Evolutionary conservation across 2,329 filamentous ascomycete species (phyloP), one percentile per base, ranked within the genome.

Genomic region (Trichoderma cornu-damae): DNA sequence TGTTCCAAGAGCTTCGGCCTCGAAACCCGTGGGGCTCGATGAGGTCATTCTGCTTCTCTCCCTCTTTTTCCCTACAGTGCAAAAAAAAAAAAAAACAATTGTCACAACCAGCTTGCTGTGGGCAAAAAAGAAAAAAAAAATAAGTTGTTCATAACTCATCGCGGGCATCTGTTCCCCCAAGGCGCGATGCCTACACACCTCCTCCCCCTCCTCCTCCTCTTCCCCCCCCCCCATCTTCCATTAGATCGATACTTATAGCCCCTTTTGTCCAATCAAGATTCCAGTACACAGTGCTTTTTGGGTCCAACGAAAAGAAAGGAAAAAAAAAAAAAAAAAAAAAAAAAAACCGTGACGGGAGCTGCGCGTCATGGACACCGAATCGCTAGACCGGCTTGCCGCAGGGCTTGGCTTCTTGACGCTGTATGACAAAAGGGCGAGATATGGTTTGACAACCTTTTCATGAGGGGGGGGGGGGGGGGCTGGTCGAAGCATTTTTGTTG

Each of bases 301-400:
- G n/a, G n/a, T n/a, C n/a, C n/a, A n/a, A n/a, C n/a, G n/a, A n/a
- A n/a, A n/a, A n/a, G n/a, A n/a, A n/a, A n/a, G n/a, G n/a, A n/a
- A n/a, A n/a, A n/a, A n/a, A n/a, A n/a, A n/a, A n/a, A n/a, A n/a
- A 43, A 8, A 24, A 22, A 22, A 28, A 24, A 16, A 16, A 11
- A 11, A n/a, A 20, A 52, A 52, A 52, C 32, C 37, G 49, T 52
- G 49, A 52, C 49, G 49, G 49, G 49, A 35, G 49, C 49, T 43
- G 49, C 49, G 49, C 49, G 49, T 52, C 49, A 52, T 52, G 37
- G 26, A 28, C n/a, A n/a, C 38, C 18, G 38, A 37, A 24, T 40
- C 24, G 48, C 18, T 7, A 28, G 16, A 20, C 18, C n/a, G 48
- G 44, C 44, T 14, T 30, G 42, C 22, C 28, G 44, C 44, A 22